These are phyloP conservation scores for Daedaleopsis nitida DNA, from an alignment of 768 basidiomycete species.

Conservation along the genomic window DNA sequence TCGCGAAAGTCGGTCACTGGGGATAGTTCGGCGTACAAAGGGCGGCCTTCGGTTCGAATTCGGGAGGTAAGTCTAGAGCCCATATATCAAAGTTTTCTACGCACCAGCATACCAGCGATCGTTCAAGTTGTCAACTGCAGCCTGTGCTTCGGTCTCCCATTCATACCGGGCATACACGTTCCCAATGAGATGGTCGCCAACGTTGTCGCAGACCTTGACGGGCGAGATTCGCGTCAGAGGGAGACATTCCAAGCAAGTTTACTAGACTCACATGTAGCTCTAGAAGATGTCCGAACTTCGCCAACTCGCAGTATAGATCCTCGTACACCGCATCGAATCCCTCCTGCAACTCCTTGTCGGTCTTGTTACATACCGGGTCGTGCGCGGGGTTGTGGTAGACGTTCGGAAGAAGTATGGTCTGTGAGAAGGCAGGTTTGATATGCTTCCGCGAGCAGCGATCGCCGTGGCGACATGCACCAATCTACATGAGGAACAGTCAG, in stretches of 20 bases:
- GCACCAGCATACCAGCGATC: conserved; percentile 97
- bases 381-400: conserved; percentile 99
- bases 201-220: conserved; percentile 90
- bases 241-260: conserved; percentile 2
- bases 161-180: conserved; percentile 98
- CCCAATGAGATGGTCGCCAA: conserved; percentile 97
- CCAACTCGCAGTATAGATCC: conserved; percentile 91
- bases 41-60: conserved; percentile 62
- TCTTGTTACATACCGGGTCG: conserved; percentile 85
- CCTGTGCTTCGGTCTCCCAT: conserved; percentile 96
- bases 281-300: conserved; percentile 93
- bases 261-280: conserved; percentile 81
- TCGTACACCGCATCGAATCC: conserved; percentile 95
- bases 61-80: not conserved
- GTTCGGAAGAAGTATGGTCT: conserved; percentile 94
- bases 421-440: conserved; percentile 96
- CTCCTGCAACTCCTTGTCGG: conserved; percentile 85
- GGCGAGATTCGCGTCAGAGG: not conserved
- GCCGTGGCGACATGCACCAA: conserved; percentile 98
- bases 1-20: conserved; percentile 99
- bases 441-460: conserved; percentile 98
- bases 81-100: not conserved
- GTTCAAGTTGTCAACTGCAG: conserved; percentile 90
- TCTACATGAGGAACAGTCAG: conserved; percentile 47
- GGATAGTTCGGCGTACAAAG: conserved; percentile 94